These are phyloP conservation scores for Emergomyces pasteurianus DNA, from an alignment of 2,329 filamentous ascomycete species.

Conservation along the genomic window DNA sequence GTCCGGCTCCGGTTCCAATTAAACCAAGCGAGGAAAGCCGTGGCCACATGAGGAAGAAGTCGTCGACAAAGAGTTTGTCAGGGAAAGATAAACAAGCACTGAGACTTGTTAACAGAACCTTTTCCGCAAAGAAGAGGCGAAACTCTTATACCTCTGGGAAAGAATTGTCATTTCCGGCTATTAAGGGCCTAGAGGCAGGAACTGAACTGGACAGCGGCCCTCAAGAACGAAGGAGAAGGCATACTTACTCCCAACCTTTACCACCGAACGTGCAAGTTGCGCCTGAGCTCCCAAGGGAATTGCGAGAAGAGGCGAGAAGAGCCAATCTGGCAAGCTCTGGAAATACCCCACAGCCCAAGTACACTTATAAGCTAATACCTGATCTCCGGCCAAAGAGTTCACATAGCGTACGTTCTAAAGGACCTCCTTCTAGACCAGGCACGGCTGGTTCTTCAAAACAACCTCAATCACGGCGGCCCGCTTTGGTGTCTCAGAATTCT, in stretches of 20 bases:
- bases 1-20: background rate
- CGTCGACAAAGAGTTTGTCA: conserved; percentile 16
- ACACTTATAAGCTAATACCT: conserved; percentile 3
- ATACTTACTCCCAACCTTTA: conserved; percentile 28
- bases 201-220: conserved; percentile 10
- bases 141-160: conserved; percentile 13
- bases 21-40: conserved; percentile 3
- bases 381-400: conserved; percentile 6
- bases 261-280: background rate
- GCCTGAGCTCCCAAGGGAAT: background rate
- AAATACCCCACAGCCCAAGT: background rate
- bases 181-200: conserved; percentile 9
- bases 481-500: background rate
- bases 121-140: conserved; percentile 19
- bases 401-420: conserved; percentile 6
- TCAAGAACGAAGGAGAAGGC: conserved; percentile 21
- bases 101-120: conserved; percentile 21
- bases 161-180: conserved; percentile 12
- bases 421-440: conserved; percentile 2
- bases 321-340: background rate
- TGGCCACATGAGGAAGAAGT: conserved; percentile 6
- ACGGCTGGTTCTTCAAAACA: conserved; percentile 3
- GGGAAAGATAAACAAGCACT: conserved; percentile 22
- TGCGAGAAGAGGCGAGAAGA: background rate
- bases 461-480: background rate